Evolutionary conservation across 257 asterid genomes (phyloP).

Genomic region (Fraxinus excelsior): DNA sequence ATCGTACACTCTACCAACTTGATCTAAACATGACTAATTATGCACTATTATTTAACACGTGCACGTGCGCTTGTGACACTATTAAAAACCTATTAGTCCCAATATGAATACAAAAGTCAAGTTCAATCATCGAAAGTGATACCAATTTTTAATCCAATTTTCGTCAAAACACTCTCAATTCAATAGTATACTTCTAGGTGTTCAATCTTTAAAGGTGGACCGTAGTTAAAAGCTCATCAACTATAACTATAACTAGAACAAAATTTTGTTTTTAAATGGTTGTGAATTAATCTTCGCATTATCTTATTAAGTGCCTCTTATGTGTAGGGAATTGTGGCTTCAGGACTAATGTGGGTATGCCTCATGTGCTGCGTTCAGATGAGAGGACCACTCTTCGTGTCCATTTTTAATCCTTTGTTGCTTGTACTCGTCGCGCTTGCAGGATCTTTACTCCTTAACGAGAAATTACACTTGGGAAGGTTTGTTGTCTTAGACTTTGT

Average conservation of each 20-base stretch:
- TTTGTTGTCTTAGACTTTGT: slow-evolving; percentile 12
- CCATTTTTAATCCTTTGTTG: slow-evolving; percentile 63
- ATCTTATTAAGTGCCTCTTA: slow-evolving; percentile 31
- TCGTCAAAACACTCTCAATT: too few relatives aligned
- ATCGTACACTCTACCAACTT: neutral
- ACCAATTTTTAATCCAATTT: too few relatives aligned
- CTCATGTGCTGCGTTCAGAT: slow-evolving; percentile 52
- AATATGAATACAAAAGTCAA: too few relatives aligned
- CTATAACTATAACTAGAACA: neutral
- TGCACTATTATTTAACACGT: too few relatives aligned
- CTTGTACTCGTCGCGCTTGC: slow-evolving; percentile 67
- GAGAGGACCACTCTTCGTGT: slow-evolving; percentile 76
- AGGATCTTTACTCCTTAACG: slow-evolving; percentile 58
- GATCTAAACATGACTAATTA: neutral
- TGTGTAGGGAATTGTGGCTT: slow-evolving; percentile 56
- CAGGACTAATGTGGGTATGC: slow-evolving; percentile 53
- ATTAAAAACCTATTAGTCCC: too few relatives aligned
- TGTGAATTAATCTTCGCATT: too few relatives aligned
- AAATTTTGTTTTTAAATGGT: too few relatives aligned
- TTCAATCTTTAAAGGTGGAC: neutral
- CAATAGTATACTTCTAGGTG: too few relatives aligned
- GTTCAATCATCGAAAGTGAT: too few relatives aligned
- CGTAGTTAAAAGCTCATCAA: too few relatives aligned
- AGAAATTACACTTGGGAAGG: slow-evolving; percentile 67
- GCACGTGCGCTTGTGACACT: too few relatives aligned